Conservation (phyloP, 2,329 filamentous ascomycete genomes). For the Lecanicillium sp. region DNA sequence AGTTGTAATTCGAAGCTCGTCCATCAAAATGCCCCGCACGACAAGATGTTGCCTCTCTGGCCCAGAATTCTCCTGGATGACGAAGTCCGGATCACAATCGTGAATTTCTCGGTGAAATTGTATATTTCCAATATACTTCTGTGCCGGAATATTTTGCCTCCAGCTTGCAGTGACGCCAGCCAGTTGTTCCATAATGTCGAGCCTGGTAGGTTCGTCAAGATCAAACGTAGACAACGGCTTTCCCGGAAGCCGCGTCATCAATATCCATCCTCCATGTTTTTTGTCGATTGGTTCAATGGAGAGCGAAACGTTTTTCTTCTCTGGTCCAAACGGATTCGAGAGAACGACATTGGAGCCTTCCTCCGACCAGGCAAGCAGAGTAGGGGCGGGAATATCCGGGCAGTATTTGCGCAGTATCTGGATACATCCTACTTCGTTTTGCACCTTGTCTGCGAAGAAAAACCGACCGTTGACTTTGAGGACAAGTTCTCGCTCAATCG, state of each 20-base stretch:
- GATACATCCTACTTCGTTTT: conserved; percentile 21
- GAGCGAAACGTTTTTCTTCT: neutral
- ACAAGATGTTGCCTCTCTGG: neutral
- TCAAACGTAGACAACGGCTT: conserved; percentile 12
- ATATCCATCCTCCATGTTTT: conserved; percentile 18
- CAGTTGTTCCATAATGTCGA: conserved; percentile 16
- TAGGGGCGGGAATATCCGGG: conserved; percentile 17
- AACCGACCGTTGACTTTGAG: conserved; percentile 20
- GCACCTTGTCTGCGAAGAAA: conserved; percentile 19
- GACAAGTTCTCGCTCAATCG: conserved; percentile 13
- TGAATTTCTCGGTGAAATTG: neutral
- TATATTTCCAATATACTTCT: conserved; percentile 17
- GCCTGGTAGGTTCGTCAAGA: conserved; percentile 12
- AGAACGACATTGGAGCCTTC: conserved; percentile 13
- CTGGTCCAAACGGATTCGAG: neutral
- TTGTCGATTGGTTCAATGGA: neutral
- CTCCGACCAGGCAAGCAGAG: conserved; percentile 19
- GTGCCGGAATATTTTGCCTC: conserved; percentile 17
- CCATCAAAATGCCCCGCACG: conserved; percentile 10
- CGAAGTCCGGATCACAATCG: neutral
- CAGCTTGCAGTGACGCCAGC: conserved; percentile 16
- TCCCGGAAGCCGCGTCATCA: conserved; percentile 17
- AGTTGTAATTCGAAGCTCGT: conserved; percentile 12
- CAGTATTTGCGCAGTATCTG: conserved; percentile 17
- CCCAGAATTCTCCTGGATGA: neutral